Evolutionary conservation across 306 rosid genomes (phyloP).

Genomic region (Begonia peltatifolia): DNA sequence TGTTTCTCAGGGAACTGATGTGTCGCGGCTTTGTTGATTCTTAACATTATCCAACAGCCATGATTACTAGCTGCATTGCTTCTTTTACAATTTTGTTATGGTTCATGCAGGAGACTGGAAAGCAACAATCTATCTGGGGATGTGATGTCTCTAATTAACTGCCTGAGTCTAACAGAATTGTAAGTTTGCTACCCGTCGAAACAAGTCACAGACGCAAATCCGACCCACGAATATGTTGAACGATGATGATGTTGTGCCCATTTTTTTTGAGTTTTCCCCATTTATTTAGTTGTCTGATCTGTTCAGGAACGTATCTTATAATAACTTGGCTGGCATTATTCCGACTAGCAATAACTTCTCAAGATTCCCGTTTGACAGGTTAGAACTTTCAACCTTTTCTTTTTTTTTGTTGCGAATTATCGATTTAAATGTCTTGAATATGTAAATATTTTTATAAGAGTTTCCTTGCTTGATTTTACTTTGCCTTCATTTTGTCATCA

Average conservation of each 20-base stretch:
- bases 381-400: conserved; percentile 2
- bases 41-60: no score
- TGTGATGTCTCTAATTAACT: conserved; percentile 44
- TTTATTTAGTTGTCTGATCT: neutral
- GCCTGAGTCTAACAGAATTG: conserved; percentile 70
- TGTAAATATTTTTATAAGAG: neutral
- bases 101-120: conserved; percentile 59
- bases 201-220: neutral
- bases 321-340: conserved; percentile 67
- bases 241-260: no score
- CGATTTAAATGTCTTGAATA: no score
- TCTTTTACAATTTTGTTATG: neutral
- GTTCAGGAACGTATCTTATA: conserved; percentile 79
- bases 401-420: no score
- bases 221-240: no score
- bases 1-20: no score
- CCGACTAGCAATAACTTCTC: conserved; percentile 85
- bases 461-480: neutral
- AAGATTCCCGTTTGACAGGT: conserved; percentile 81
- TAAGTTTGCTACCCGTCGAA: conserved; percentile 20
- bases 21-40: no score
- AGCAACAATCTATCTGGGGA: conserved; percentile 77
- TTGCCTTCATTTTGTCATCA: conserved; percentile 11
- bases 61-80: no score
- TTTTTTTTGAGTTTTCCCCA: no score